These are phyloP conservation scores for Cynanchum wilfordii DNA, from an alignment of 257 asterid genomes.

Conservation along the genomic window DNA sequence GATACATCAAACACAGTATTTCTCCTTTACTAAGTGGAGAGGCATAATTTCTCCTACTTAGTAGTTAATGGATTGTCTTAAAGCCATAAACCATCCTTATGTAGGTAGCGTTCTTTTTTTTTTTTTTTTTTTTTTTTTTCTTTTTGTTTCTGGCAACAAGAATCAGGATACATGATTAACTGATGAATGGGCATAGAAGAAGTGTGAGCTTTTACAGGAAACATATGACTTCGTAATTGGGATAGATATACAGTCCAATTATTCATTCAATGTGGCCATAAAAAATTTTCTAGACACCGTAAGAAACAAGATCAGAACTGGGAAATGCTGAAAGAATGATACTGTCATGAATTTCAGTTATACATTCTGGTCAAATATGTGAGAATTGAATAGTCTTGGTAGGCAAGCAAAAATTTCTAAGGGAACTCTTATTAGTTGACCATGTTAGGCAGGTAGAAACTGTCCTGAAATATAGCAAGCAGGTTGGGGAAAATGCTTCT, in stretches of 20 bases:
- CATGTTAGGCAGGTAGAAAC: background rate
- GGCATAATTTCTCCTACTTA: background rate
- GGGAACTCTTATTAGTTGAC: background rate
- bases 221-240: background rate
- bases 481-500: background rate
- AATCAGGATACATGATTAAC: background rate
- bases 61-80: background rate
- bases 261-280: background rate
- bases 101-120: background rate
- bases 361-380: slow-evolving; percentile 1
- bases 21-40: background rate
- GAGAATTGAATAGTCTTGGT: background rate
- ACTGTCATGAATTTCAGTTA: background rate
- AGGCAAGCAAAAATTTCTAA: background rate
- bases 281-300: slow-evolving; percentile 1
- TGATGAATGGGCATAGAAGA: background rate
- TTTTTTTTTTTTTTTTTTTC: background rate
- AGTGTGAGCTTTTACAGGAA: background rate
- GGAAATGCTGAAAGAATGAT: background rate
- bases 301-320: background rate
- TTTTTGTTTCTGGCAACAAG: background rate
- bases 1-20: background rate
- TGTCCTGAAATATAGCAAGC: background rate
- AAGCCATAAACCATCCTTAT: background rate
- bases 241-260: background rate